phyloP scores from a whole-genome alignment of 2,329 filamentous ascomycete species.

The Dactylellina drechsleri region DNA sequence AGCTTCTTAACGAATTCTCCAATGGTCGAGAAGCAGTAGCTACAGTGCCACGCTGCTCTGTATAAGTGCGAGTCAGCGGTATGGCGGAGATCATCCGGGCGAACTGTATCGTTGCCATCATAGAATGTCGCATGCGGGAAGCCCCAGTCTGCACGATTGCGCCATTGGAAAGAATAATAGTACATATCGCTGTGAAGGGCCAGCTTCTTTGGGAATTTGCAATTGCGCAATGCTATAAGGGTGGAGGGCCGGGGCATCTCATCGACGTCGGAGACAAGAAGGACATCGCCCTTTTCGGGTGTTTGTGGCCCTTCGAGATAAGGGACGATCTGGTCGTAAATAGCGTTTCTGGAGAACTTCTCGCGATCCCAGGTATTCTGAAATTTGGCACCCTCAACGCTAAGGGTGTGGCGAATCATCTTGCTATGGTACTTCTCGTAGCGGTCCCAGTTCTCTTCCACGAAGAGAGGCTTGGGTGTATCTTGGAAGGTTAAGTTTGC shows the following conservation, averaged over 20 bases:
- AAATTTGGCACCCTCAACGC: slow-evolving; percentile 63
- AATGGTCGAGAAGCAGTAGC: slow-evolving; percentile 70
- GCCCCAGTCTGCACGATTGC: slow-evolving; percentile 66
- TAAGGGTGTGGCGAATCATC: slow-evolving; percentile 70
- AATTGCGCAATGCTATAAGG: slow-evolving; percentile 66
- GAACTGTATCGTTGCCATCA: slow-evolving; percentile 65
- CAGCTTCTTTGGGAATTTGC: slow-evolving; percentile 67
- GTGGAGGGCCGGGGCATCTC: slow-evolving; percentile 69
- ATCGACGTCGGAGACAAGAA: slow-evolving; percentile 71
- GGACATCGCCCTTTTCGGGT: slow-evolving; percentile 67
- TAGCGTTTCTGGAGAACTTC: slow-evolving; percentile 68
- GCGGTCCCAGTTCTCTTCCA: slow-evolving; percentile 67
- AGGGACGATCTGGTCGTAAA: slow-evolving; percentile 70
- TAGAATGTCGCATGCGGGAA: slow-evolving; percentile 72
- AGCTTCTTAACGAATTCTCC: slow-evolving; percentile 69
- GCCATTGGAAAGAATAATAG: slow-evolving; percentile 70
- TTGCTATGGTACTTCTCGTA: slow-evolving; percentile 69
- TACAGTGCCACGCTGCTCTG: slow-evolving; percentile 72
- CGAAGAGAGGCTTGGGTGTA: slow-evolving; percentile 67
- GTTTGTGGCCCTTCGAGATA: slow-evolving; percentile 63
- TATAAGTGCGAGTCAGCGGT: slow-evolving; percentile 64
- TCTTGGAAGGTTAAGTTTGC: slow-evolving; percentile 70
- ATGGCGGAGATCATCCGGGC: slow-evolving; percentile 68
- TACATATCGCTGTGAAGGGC: slow-evolving; percentile 68
- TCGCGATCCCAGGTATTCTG: slow-evolving; percentile 66